Evolutionary conservation across 495 filamentous ascomycete species (phyloP).

Genomic region (Aspergillus coremiiformis): DNA sequence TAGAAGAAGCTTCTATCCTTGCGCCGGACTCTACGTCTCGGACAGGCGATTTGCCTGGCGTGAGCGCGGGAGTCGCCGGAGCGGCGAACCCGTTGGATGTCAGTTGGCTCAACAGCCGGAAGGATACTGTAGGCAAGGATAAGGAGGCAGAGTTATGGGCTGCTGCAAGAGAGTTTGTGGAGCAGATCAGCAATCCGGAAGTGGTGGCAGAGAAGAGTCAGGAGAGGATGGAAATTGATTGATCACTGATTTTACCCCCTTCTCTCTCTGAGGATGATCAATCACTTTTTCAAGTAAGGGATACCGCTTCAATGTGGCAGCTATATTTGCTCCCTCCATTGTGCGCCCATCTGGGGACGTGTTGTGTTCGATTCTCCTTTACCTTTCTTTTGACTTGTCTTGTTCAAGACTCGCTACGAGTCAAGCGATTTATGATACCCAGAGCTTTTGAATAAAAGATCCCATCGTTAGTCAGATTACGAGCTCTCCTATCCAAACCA

Average conservation of each 20-base stretch:
- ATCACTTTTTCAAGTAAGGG: too few relatives aligned
- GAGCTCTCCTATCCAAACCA: not conserved
- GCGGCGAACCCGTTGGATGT: constrained; percentile 54
- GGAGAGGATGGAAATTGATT: constrained; percentile 36
- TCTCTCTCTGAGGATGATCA: not conserved
- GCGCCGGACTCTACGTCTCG: constrained; percentile 28
- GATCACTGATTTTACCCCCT: not conserved
- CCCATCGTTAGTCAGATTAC: not conserved
- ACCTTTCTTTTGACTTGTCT: not conserved
- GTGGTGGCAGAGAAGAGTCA: constrained; percentile 9
- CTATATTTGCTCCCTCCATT: not conserved
- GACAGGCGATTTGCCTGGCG: constrained; percentile 20
- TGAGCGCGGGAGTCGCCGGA: constrained; percentile 15
- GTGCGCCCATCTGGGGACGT: not conserved
- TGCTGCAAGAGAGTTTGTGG: constrained; percentile 46
- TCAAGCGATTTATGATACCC: constrained; percentile 30
- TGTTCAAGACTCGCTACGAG: not conserved
- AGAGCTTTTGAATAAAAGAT: not conserved
- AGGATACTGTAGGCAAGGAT: constrained; percentile 64
- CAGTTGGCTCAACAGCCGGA: constrained; percentile 77
- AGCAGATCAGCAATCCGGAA: constrained; percentile 24
- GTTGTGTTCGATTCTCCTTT: not conserved
- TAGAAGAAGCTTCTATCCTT: constrained; percentile 74
- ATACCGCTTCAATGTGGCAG: too few relatives aligned
- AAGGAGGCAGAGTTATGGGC: constrained; percentile 75